Conservation (phyloP, 176 grass and related monocot genomes). For the Eleusine indica region DNA sequence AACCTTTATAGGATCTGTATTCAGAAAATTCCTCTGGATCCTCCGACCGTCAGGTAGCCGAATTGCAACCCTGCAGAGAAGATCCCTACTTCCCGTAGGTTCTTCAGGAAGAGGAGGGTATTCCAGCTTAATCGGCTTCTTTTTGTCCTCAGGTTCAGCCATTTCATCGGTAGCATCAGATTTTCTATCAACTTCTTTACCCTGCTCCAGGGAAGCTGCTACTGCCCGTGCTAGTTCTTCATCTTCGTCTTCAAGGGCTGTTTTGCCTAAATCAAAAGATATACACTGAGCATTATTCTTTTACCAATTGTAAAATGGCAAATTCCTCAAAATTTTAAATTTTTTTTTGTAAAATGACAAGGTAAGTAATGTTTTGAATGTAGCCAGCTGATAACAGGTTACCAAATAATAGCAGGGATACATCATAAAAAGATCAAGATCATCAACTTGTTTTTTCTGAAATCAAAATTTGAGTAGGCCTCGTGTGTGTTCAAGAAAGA, state of each 20-base stretch:
- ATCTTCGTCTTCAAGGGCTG: slow-evolving; percentile 53
- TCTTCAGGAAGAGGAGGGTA: slow-evolving; percentile 86
- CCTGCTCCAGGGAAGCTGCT: slow-evolving; percentile 64
- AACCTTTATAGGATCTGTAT: slow-evolving; percentile 77
- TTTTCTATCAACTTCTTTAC: slow-evolving; percentile 28
- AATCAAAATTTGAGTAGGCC: background rate
- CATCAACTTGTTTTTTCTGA: too few relatives aligned
- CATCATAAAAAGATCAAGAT: background rate
- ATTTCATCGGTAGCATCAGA: slow-evolving; percentile 33
- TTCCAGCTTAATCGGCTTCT: slow-evolving; percentile 33
- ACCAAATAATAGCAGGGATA: background rate
- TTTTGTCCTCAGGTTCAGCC: slow-evolving; percentile 36
- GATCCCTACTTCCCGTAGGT: slow-evolving; percentile 69
- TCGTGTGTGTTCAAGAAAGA: background rate
- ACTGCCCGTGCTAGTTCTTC: slow-evolving; percentile 66
- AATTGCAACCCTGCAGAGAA: slow-evolving; percentile 78
- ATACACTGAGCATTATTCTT: background rate
- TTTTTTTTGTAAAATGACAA: background rate
- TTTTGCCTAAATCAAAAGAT: slow-evolving; percentile 51
- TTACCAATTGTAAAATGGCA: background rate
- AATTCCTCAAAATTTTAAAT: background rate
- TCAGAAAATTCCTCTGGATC: slow-evolving; percentile 82
- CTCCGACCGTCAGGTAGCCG: slow-evolving; percentile 75
- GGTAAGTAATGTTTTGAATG: background rate
- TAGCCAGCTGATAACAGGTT: background rate